Evolutionary conservation across 768 basidiomycete genomes (phyloP).

Genomic region (Rhizopogon vinicolor): DNA sequence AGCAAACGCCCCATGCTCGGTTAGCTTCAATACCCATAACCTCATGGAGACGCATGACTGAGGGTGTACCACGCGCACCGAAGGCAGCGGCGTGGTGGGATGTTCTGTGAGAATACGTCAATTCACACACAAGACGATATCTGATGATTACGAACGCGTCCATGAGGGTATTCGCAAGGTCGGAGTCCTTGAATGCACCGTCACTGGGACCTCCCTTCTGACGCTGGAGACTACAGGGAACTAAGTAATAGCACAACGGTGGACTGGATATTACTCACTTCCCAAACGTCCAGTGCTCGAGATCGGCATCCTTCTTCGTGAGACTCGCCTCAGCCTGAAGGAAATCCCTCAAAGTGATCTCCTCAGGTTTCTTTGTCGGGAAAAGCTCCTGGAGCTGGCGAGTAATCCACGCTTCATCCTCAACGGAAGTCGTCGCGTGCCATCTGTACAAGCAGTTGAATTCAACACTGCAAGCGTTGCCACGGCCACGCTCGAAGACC

Average conservation of each 20-base stretch:
- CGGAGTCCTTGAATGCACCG: slow-evolving; percentile 56
- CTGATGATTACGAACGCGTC: slow-evolving; percentile 47
- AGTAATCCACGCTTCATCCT: slow-evolving; percentile 69
- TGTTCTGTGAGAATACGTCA: slow-evolving; percentile 38
- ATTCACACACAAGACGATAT: neutral
- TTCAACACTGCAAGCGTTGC: slow-evolving; percentile 83
- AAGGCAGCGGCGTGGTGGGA: slow-evolving; percentile 70
- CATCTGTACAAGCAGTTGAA: slow-evolving; percentile 85
- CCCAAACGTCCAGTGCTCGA: slow-evolving; percentile 65
- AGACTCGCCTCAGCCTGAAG: slow-evolving; percentile 37
- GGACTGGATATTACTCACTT: slow-evolving; percentile 31
- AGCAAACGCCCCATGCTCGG: slow-evolving; percentile 77
- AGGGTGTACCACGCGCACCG: slow-evolving; percentile 73
- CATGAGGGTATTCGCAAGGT: slow-evolving; percentile 63
- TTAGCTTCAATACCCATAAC: slow-evolving; percentile 81
- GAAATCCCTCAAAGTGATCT: slow-evolving; percentile 48
- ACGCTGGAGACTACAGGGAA: slow-evolving; percentile 47
- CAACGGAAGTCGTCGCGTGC: slow-evolving; percentile 75
- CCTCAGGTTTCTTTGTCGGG: slow-evolving; percentile 43
- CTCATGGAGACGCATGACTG: slow-evolving; percentile 72
- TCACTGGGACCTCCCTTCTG: slow-evolving; percentile 39
- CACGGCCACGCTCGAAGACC: slow-evolving; percentile 73
- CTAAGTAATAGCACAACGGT: neutral
- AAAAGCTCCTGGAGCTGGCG: slow-evolving; percentile 49
- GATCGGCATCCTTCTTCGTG: slow-evolving; percentile 37